phyloP scores from a whole-genome alignment of 202 grass and related monocot genomes.

The Panicum hallii region DNA sequence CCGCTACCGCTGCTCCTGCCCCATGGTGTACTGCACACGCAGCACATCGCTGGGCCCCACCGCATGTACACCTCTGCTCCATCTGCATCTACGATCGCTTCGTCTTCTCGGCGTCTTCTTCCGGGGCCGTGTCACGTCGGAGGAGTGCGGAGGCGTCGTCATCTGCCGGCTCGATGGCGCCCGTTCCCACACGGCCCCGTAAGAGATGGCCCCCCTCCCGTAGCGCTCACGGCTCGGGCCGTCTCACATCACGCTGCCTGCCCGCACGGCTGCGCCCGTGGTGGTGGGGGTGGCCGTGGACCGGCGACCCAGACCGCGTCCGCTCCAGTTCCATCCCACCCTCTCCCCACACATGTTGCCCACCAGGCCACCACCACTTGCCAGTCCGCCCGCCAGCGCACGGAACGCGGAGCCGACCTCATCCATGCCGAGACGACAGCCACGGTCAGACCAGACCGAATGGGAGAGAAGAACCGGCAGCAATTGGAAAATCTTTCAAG shows the following conservation, averaged over 20 bases:
- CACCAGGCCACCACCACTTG: slow-evolving; percentile 27
- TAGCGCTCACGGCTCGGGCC: not conserved
- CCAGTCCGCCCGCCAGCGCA: slow-evolving; percentile 31
- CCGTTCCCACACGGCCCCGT: slow-evolving; percentile 49
- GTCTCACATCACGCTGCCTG: not conserved
- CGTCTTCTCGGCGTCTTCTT: not conserved
- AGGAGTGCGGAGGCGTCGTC: slow-evolving; percentile 28
- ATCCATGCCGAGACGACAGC: slow-evolving; percentile 32
- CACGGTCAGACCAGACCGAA: slow-evolving; percentile 17
- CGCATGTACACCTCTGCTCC: not conserved
- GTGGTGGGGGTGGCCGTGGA: slow-evolving; percentile 35
- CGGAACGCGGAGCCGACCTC: not conserved
- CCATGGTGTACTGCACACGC: slow-evolving; percentile 41
- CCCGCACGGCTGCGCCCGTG: not conserved
- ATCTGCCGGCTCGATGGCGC: slow-evolving; percentile 32
- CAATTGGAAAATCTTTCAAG: not conserved
- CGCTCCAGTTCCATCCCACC: slow-evolving; percentile 12
- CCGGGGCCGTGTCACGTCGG: slow-evolving; percentile 9
- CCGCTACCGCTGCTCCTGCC: not conserved
- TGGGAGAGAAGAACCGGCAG: not conserved
- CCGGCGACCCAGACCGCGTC: slow-evolving; percentile 37
- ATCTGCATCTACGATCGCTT: not conserved
- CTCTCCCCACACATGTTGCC: slow-evolving; percentile 40
- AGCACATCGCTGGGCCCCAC: slow-evolving; percentile 23
- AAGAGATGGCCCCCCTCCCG: not conserved